These are phyloP conservation scores for Quercus gilva DNA, from an alignment of 306 rosid genomes.

Conservation along the genomic window DNA sequence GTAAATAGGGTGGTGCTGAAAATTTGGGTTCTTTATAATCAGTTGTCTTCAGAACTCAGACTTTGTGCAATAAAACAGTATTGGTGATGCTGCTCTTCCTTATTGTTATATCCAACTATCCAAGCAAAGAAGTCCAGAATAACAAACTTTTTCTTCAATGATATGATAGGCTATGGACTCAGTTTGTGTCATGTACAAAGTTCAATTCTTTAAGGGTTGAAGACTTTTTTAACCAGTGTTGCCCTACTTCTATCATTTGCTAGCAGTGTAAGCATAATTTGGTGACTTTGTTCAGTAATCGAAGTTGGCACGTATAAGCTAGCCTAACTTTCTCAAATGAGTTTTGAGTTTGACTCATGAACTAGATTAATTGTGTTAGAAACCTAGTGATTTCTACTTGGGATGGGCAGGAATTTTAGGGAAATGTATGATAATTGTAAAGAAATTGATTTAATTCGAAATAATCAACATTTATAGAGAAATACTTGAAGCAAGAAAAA, in stretches of 20 bases:
- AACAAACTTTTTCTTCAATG: background rate
- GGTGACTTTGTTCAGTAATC: background rate
- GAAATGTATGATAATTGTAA: too few relatives aligned
- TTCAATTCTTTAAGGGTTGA: background rate
- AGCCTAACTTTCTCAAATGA: too few relatives aligned
- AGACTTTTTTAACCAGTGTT: too few relatives aligned
- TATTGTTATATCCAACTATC: background rate
- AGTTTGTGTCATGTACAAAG: background rate
- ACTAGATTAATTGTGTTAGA: background rate
- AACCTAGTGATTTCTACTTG: too few relatives aligned
- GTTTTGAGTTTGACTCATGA: background rate
- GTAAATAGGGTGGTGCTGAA: background rate
- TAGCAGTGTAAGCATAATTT: too few relatives aligned
- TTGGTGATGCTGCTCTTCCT: background rate
- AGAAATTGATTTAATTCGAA: fast-evolving
- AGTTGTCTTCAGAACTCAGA: background rate
- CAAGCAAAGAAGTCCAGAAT: background rate
- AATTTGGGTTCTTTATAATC: background rate
- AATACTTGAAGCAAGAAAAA: too few relatives aligned
- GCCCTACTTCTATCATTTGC: too few relatives aligned
- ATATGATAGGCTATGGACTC: background rate
- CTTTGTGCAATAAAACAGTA: background rate
- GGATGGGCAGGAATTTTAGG: too few relatives aligned
- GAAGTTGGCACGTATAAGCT: background rate
- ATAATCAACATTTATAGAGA: fast-evolving